phyloP scores from a whole-genome alignment of 192 early-diverging fungal species.

The Entomortierella chlamydospora region DNA sequence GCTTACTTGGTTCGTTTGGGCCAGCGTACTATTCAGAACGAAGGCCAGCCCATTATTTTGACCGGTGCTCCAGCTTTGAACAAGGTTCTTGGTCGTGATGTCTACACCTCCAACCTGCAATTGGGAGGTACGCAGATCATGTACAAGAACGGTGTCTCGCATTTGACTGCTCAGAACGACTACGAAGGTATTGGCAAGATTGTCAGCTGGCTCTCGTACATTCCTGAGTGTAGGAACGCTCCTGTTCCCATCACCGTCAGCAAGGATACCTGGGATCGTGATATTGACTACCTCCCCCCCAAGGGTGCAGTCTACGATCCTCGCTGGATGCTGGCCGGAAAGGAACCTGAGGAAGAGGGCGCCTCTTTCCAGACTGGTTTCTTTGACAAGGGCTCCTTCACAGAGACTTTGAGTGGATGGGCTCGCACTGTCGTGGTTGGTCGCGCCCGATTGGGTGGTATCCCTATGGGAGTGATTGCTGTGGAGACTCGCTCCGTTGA shows the following conservation, averaged over 20 bases:
- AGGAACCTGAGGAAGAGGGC: slow-evolving; percentile 69
- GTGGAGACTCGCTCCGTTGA: slow-evolving; percentile 97
- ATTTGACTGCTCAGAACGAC: slow-evolving; percentile 96
- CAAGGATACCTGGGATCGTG: slow-evolving; percentile 83
- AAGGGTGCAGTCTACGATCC: slow-evolving; percentile 88
- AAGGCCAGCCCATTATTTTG: slow-evolving; percentile 98
- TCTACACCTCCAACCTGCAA: slow-evolving; percentile 98
- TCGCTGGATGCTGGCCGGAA: slow-evolving; percentile 87
- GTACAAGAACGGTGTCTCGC: slow-evolving; percentile 99
- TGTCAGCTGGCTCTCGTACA: slow-evolving; percentile 92
- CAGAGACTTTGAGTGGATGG: slow-evolving; percentile 97
- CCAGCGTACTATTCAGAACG: slow-evolving; percentile 96
- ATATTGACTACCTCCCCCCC: slow-evolving; percentile 86
- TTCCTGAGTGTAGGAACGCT: slow-evolving; percentile 80
- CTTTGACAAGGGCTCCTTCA: slow-evolving; percentile 97
- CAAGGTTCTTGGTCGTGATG: slow-evolving; percentile 98
- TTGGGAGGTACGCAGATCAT: slow-evolving; percentile 99
- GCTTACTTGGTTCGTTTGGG: slow-evolving; percentile 99
- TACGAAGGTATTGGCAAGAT: slow-evolving; percentile 93
- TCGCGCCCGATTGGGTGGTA: slow-evolving; percentile 94
- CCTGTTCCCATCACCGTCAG: slow-evolving; percentile 72
- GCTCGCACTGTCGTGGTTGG: slow-evolving; percentile 95
- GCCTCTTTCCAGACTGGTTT: slow-evolving; percentile 85
- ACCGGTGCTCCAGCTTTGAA: slow-evolving; percentile 97
- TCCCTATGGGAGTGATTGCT: slow-evolving; percentile 96